These are phyloP conservation scores for Bromus sterilis DNA, from an alignment of 176 grass and related monocot species.

Conservation along the genomic window DNA sequence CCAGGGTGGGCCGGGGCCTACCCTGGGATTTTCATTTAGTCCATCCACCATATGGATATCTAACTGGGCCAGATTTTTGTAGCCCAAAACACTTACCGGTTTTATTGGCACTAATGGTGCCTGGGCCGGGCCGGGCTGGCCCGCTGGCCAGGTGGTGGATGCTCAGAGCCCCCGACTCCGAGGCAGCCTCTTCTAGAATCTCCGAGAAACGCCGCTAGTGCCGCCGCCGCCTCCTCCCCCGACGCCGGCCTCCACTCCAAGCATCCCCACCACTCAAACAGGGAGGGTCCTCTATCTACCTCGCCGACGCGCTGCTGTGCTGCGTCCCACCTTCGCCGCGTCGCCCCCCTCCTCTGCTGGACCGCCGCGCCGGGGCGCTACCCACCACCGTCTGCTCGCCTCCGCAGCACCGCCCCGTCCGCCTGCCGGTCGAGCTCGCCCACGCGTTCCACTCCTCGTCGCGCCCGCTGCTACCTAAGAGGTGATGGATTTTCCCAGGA, in stretches of 20 bases:
- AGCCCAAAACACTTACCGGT: too few species aligned
- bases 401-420: not conserved
- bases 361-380: not conserved
- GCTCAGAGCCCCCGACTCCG: too few species aligned
- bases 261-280: not conserved
- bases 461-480: not conserved
- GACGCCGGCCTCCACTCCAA: not conserved
- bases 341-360: not conserved
- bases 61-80: too few species aligned
- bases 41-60: too few species aligned
- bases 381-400: not conserved
- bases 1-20: too few species aligned
- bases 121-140: too few species aligned
- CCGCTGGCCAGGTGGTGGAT: too few species aligned
- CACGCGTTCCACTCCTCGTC: not conserved
- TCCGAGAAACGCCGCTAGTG: not conserved
- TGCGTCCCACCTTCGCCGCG: not conserved
- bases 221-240: not conserved
- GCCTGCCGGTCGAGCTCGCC: not conserved
- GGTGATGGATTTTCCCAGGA: not conserved
- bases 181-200: too few species aligned
- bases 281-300: not conserved
- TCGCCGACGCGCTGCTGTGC: not conserved
- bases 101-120: too few species aligned
- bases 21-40: too few species aligned